These are phyloP conservation scores for Aquilaria malaccensis DNA, from an alignment of 345 rosid species.

Conservation along the genomic window DNA sequence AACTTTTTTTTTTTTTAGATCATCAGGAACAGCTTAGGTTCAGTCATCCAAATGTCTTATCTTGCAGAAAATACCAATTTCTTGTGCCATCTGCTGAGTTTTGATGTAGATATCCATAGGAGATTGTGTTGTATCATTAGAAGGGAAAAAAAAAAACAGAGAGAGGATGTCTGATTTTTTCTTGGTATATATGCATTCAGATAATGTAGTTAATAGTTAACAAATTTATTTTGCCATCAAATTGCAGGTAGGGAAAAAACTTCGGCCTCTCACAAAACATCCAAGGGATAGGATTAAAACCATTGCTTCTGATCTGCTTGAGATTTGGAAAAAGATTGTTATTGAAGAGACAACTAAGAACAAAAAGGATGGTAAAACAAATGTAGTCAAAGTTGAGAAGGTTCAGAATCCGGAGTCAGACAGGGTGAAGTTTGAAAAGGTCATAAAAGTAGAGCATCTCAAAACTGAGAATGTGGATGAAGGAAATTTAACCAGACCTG, in stretches of 20 bases:
- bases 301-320: constrained; percentile 63
- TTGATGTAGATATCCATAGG: too few species aligned
- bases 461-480: constrained; percentile 35
- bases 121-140: too few species aligned
- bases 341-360: constrained; percentile 67
- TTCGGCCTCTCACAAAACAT: constrained; percentile 83
- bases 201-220: background rate
- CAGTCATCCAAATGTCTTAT: too few species aligned
- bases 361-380: constrained; percentile 45
- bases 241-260: constrained; percentile 84
- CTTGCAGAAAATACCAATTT: too few species aligned
- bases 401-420: constrained; percentile 19
- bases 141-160: too few species aligned
- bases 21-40: too few species aligned
- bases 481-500: constrained; percentile 30
- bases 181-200: too few species aligned
- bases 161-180: too few species aligned
- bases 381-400: constrained; percentile 42
- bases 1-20: too few species aligned
- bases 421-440: constrained; percentile 31
- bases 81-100: too few species aligned
- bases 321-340: constrained; percentile 79
- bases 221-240: background rate
- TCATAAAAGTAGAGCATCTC: constrained; percentile 23
- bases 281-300: constrained; percentile 49